Evolutionary conservation across 306 rosid genomes (phyloP).

Genomic region (Lupinus albus): DNA sequence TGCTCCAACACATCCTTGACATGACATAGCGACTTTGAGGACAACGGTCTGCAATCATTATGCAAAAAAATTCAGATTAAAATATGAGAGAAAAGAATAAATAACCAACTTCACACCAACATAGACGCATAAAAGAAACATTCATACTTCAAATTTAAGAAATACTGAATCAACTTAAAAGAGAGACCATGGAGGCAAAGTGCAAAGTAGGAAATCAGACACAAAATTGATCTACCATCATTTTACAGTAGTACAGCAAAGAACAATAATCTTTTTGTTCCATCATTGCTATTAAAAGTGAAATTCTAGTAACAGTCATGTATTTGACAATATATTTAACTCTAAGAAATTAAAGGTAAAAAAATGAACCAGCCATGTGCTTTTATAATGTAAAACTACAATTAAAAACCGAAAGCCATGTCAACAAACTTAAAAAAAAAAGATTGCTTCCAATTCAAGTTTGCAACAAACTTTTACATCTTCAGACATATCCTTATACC

Average conservation of each 20-base stretch:
- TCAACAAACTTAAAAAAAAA: not conserved
- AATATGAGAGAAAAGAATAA: not conserved
- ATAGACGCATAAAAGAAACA: constrained; percentile 15
- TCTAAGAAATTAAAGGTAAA: too few species aligned
- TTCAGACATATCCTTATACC: not conserved
- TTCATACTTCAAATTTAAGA: not conserved
- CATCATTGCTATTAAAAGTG: too few species aligned
- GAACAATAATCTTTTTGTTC: too few species aligned
- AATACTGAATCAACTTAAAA: too few species aligned
- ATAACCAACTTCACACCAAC: not conserved
- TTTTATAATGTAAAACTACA: not conserved
- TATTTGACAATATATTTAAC: too few species aligned
- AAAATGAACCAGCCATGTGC: not conserved
- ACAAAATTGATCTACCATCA: too few species aligned
- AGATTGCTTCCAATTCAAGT: not conserved
- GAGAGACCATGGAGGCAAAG: too few species aligned
- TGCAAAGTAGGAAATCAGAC: too few species aligned
- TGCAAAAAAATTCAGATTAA: not conserved
- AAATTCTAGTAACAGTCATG: too few species aligned
- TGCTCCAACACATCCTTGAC: constrained; percentile 95
- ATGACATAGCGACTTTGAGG: constrained; percentile 96
- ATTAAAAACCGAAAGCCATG: too few species aligned
- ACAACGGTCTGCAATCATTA: constrained; percentile 68
- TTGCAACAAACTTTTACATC: constrained; percentile 1
- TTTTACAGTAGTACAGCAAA: too few species aligned